Conservation (phyloP, 768 basidiomycete species). For the Tylopilus felleus region DNA sequence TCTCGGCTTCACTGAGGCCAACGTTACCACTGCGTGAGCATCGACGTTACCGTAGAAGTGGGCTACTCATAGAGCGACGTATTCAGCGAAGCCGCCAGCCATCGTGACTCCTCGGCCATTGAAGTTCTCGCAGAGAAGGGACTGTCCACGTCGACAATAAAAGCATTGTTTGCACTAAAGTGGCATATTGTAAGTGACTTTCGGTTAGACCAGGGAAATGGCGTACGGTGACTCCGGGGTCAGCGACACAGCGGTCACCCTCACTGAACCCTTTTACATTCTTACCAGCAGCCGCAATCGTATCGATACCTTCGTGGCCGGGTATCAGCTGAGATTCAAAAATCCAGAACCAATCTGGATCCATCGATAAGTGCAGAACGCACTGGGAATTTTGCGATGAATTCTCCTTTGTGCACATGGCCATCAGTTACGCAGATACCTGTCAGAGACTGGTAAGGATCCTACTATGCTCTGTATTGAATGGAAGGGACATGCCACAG, state of each 20-base stretch:
- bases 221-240: slow-evolving; percentile 65
- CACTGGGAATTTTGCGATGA: slow-evolving; percentile 55
- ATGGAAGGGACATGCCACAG: slow-evolving; percentile 32
- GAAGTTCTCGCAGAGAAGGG: slow-evolving; percentile 80
- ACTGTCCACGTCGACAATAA: slow-evolving; percentile 76
- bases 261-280: slow-evolving; percentile 66
- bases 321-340: slow-evolving; percentile 50
- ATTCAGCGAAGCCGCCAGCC: slow-evolving; percentile 86
- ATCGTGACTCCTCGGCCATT: slow-evolving; percentile 69
- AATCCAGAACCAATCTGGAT: not conserved
- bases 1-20: slow-evolving; percentile 52
- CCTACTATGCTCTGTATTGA: not conserved
- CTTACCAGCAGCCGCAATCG: slow-evolving; percentile 67
- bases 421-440: slow-evolving; percentile 57
- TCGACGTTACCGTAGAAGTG: too few species aligned
- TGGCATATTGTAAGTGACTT: not conserved
- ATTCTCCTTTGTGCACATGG: slow-evolving; percentile 58
- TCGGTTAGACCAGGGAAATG: not conserved
- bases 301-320: slow-evolving; percentile 69
- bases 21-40: not conserved
- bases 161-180: slow-evolving; percentile 75
- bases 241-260: slow-evolving; percentile 81
- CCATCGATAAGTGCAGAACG: not conserved
- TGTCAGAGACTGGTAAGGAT: slow-evolving; percentile 7
- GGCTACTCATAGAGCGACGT: slow-evolving; percentile 66